A percentile compares a stretch with the other conserved stretches of the same genome.
phyloP scores from a whole-genome alignment of 83 land plant genomes.

The Thuja plicata region DNA sequence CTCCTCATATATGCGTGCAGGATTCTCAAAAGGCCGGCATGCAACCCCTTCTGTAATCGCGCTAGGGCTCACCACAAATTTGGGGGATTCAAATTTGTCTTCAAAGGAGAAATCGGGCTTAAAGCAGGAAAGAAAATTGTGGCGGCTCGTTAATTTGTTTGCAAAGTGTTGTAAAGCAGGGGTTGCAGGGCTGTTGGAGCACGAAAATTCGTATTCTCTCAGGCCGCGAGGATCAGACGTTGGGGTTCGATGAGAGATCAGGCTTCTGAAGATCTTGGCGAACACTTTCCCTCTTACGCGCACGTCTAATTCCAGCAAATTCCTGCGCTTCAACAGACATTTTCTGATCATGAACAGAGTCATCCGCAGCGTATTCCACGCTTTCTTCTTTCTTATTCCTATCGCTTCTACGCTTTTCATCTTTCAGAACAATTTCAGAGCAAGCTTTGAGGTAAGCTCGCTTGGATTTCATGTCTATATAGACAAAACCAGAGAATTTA shows the following conservation, averaged over 20 bases:
- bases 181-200: constrained; percentile 11
- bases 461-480: no score
- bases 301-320: neutral
- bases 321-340: neutral
- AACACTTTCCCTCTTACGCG: neutral
- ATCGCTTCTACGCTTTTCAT: no score
- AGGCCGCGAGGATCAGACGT: neutral
- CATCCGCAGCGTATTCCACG: neutral
- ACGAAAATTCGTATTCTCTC: constrained; percentile 4
- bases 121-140: neutral
- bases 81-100: neutral
- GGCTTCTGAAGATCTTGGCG: neutral
- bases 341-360: constrained; percentile 9
- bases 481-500: no score
- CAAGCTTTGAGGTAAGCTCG: no score
- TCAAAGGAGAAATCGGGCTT: neutral
- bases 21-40: neutral
- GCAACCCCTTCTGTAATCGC: no score
- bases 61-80: neutral
- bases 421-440: no score
- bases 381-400: neutral
- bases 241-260: neutral
- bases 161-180: neutral
- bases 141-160: neutral
- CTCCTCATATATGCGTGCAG: neutral